Conservation (phyloP, 495 filamentous ascomycete species). For the Penicillium ochrochloron region DNA sequence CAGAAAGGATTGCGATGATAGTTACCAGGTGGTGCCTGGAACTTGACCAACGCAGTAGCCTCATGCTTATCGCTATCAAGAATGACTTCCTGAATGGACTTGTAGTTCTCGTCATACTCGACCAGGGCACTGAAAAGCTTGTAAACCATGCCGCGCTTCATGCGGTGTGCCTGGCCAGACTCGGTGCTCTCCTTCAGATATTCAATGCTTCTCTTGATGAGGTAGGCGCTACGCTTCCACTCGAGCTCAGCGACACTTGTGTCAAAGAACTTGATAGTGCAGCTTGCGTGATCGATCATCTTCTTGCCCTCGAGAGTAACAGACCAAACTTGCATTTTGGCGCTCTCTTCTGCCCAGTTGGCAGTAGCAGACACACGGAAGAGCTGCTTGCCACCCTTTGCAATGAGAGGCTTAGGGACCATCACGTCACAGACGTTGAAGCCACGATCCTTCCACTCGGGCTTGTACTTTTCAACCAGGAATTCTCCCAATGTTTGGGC, state of each 20-base stretch:
- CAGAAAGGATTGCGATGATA: constrained; percentile 72
- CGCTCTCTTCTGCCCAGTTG: constrained; percentile 37
- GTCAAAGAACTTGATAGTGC: constrained; percentile 49
- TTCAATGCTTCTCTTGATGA: constrained; percentile 54
- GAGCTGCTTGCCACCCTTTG: constrained; percentile 56
- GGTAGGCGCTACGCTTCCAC: constrained; percentile 53
- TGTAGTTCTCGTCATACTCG: constrained; percentile 69
- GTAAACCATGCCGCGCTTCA: constrained; percentile 75
- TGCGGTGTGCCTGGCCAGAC: constrained; percentile 56
- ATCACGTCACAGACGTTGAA: constrained; percentile 67
- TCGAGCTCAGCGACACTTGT: constrained; percentile 34
- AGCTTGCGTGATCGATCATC: constrained; percentile 55
- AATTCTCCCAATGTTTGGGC: constrained; percentile 75
- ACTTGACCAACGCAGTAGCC: constrained; percentile 70
- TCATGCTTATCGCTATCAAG: constrained; percentile 73
- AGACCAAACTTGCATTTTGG: constrained; percentile 45
- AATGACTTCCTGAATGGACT: constrained; percentile 76
- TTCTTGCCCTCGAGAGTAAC: constrained; percentile 52
- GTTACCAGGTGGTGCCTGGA: constrained; percentile 65
- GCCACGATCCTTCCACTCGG: constrained; percentile 55
- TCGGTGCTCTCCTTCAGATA: constrained; percentile 54
- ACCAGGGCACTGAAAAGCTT: constrained; percentile 74
- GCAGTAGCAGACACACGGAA: constrained; percentile 46
- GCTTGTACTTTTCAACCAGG: constrained; percentile 61
- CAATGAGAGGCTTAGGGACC: constrained; percentile 73